phyloP scores from a whole-genome alignment of 495 filamentous ascomycete genomes.

The Hypoxylon fragiforme region DNA sequence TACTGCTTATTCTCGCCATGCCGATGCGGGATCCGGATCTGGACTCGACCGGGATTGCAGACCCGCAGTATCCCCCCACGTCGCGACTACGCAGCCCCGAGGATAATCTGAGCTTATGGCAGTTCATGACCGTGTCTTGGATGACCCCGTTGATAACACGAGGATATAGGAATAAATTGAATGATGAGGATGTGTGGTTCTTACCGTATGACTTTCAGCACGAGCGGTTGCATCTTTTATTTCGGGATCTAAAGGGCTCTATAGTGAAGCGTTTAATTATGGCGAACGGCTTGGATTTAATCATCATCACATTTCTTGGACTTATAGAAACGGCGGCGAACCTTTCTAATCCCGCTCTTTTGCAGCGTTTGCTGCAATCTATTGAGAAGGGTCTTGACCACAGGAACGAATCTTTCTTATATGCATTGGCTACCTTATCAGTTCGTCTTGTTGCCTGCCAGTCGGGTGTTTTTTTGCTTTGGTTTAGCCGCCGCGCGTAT shows the following conservation, averaged over 20 bases:
- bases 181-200: slow-evolving; percentile 79
- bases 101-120: slow-evolving; percentile 76
- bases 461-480: slow-evolving; percentile 67
- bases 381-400: slow-evolving; percentile 59
- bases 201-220: slow-evolving; percentile 79
- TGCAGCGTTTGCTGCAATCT: slow-evolving; percentile 71
- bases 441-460: slow-evolving; percentile 65
- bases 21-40: slow-evolving; percentile 66
- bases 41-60: slow-evolving; percentile 63
- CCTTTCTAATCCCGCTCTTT: slow-evolving; percentile 66
- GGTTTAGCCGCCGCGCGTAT: slow-evolving; percentile 75
- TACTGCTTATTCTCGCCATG: slow-evolving; percentile 66
- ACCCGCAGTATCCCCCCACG: slow-evolving; percentile 59
- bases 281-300: slow-evolving; percentile 75
- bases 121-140: slow-evolving; percentile 84
- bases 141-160: slow-evolving; percentile 70
- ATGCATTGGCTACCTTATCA: slow-evolving; percentile 63
- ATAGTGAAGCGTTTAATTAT: slow-evolving; percentile 67
- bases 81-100: slow-evolving; percentile 73
- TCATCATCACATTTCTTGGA: slow-evolving; percentile 64
- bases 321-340: slow-evolving; percentile 64
- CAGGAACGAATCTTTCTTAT: slow-evolving; percentile 62
- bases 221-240: slow-evolving; percentile 66
- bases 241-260: slow-evolving; percentile 71
- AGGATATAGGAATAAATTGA: slow-evolving; percentile 63